Evolutionary conservation across 345 rosid species (phyloP).

Genomic region (Nasturtium officinale): DNA sequence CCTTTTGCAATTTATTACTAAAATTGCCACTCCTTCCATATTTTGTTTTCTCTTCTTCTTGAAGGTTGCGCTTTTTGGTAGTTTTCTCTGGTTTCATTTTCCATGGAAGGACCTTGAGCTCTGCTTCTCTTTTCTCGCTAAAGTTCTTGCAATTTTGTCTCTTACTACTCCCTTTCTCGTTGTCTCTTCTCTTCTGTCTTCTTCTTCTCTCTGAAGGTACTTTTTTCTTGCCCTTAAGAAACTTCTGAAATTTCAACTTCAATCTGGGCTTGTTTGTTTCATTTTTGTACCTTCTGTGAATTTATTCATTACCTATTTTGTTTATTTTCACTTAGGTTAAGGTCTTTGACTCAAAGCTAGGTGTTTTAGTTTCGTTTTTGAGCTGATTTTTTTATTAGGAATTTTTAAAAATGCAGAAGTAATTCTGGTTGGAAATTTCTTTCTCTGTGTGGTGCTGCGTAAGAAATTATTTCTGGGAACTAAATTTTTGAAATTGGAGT

Average conservation of each 20-base stretch:
- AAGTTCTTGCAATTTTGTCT: slow-evolving; percentile 41
- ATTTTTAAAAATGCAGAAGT: slow-evolving; percentile 10
- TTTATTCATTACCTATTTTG: not conserved
- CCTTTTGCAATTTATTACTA: slow-evolving; percentile 23
- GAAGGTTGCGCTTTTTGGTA: slow-evolving; percentile 51
- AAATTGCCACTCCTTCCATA: slow-evolving; percentile 30
- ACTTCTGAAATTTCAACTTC: not conserved
- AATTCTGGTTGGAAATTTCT: not conserved
- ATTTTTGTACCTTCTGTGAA: not conserved
- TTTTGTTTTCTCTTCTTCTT: slow-evolving; percentile 29
- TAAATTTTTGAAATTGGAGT: not conserved
- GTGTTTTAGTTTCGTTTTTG: slow-evolving; percentile 6
- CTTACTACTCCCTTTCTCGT: not conserved
- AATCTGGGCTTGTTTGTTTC: slow-evolving; percentile 1
- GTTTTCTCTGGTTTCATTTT: slow-evolving; percentile 55
- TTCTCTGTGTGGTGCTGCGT: not conserved
- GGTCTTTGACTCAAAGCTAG: not conserved
- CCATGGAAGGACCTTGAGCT: slow-evolving; percentile 64
- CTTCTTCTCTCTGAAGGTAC: slow-evolving; percentile 23
- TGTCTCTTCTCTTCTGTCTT: slow-evolving; percentile 33
- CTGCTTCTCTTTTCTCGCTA: slow-evolving; percentile 36
- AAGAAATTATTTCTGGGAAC: not conserved
- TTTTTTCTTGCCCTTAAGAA: not conserved
- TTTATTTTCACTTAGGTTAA: not conserved
- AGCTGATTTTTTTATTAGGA: not conserved